Base-by-base conservation (phyloP, 108 stramenopile genomes). In the Cylindrotheca closterium region DNA sequence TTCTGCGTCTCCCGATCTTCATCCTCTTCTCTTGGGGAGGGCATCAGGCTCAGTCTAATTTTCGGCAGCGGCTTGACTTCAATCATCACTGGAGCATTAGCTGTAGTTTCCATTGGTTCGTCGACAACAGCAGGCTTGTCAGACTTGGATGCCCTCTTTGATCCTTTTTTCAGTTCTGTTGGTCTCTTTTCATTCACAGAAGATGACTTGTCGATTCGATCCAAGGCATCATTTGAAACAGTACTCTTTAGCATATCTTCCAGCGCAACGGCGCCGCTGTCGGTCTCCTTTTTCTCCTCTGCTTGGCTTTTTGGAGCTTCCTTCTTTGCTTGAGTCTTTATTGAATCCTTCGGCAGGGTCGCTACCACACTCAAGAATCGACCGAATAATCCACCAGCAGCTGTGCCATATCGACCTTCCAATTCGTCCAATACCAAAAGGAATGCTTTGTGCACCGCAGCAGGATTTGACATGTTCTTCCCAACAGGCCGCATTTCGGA, bases 1-100 rank as follows among this genome's bases (percentile, higher is more conserved):
- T 58, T 87, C 7, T 67, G 55, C 27, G 52, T 45, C 46, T 54
- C 67, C 26, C 84, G 71, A 31, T 90, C 89, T 70, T 93, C 92
- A 51, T 93, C 92, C 67, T 90, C 92, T 60, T 93, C 92, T 64
- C 88, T 71, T 2, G 92, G 92, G 2, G 89, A 85, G 24, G 92
- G 92, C 74, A 85, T 88, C 56, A 93, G 68, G 67, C 86, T 86
- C 4, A 93, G 73, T 45, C 92, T 85, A 49, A 93, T 88, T 73
- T 93, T 81, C 0, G 92, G 92, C 24, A 93, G 52, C 28, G 92
- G 92, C 54, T 93, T 93, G 24, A 93, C 92, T 67, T 93, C 86
- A 58, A 93, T 88, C 42, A 84, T 80, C 5, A 83, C 80, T 37
- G 84, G 84, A 46, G 37, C 37, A 42, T 42, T 42, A 10, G 37